These are phyloP conservation scores for Marasmius oreades DNA, from an alignment of 1,284 basidiomycete genomes.

Conservation along the genomic window DNA sequence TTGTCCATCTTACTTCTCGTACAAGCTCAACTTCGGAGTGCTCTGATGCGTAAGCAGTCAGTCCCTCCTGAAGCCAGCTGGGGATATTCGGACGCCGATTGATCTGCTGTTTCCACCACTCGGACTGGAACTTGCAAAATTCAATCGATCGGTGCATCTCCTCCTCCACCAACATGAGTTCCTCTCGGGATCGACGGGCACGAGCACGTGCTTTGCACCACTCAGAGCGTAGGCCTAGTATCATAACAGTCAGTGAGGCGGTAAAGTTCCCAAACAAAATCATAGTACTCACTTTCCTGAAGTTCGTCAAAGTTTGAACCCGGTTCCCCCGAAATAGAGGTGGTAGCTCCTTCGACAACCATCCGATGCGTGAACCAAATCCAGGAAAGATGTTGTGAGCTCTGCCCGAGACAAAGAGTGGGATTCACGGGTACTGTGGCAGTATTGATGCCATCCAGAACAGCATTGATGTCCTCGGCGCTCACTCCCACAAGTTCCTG, in stretches of 20 bases:
- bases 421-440: not conserved
- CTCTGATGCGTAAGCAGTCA: not conserved
- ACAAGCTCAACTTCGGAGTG: not conserved
- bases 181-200: not conserved
- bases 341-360: not conserved
- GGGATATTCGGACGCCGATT: not conserved
- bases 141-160: constrained; percentile 2
- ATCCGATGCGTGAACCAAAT: not conserved
- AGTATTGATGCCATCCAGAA: not conserved
- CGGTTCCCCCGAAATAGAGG: not conserved
- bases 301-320: not conserved
- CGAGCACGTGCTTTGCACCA: constrained; percentile 6
- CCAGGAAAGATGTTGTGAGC: not conserved
- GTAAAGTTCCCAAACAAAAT: not conserved
- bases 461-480: not conserved
- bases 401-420: not conserved
- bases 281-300: not conserved
- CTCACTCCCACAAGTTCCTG: not conserved
- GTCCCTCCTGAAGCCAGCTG: not conserved
- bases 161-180: constrained; percentile 1
- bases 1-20: not conserved
- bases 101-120: not conserved
- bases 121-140: not conserved
- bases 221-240: not conserved
- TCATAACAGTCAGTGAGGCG: no score